Base-by-base conservation (phyloP, 257 asterid species). In the Euphrasia confusa region DNA sequence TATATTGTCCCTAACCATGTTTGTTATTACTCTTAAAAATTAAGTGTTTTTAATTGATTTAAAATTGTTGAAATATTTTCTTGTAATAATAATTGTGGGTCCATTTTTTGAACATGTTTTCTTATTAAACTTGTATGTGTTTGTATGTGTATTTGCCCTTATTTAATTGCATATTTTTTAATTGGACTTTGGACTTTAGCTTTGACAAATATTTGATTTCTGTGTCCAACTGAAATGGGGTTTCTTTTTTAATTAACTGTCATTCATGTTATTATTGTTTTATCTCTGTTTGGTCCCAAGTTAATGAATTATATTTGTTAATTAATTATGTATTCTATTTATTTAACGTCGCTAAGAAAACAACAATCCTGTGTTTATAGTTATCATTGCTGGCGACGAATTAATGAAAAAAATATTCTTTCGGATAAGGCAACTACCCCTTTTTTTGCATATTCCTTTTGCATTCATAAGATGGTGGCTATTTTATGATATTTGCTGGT, bases 1-100 rank as follows among this genome's bases (percentile, higher is more conserved):
- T 61, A 3, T 37, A 47, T 59, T 48, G 37, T 58, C 9, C 44
- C 30, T 59, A 52, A 52, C 45, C 53, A 18, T 40, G 60, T 11
- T 4, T 61, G 53, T 10, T n/a, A 42, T 44, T 44, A 44, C n/a
- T 11, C n/a, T 12, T 44, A 44, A 12, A 44, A 44, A 44, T 13
- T 37, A 37, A 2, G 9, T 37, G 42, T 1, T 44, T 44, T 44
- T 3, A 11, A 44, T 44, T 13, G 50, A 44, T 44, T 44, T 11
- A 44, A 44, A 44, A 44, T 44, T 44, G 50, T 11, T 44, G 50
- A 44, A 13, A 37, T 7, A 8, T 7, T 7, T 37, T 37, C 42
- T 37, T 37, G 11, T 37, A 37, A 8, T 37, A 37, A 7, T 37
- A 37, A 37, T 7, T 9, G 42, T 37, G 11, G 42, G 42, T 37